Evolutionary conservation across 805 yeast species (phyloP).

Genomic region (Starmerella stigmatis): DNA sequence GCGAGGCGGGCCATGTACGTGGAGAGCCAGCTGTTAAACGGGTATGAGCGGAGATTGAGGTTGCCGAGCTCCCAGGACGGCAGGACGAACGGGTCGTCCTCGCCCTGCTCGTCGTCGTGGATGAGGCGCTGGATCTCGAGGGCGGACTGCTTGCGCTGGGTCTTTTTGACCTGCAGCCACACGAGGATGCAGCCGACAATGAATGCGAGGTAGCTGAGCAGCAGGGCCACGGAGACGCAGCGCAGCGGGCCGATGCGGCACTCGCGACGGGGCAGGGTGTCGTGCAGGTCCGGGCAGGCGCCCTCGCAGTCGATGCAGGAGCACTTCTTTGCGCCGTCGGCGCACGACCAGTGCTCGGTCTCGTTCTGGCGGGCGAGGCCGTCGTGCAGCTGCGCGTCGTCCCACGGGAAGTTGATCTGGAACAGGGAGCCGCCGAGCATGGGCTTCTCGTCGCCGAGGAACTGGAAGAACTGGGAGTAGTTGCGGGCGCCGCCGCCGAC

Average conservation of each 20-base stretch:
- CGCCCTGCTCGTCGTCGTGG: slow-evolving; percentile 35
- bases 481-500: slow-evolving; percentile 94
- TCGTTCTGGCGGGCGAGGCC: slow-evolving; percentile 22
- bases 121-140: slow-evolving; percentile 30
- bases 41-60: slow-evolving; percentile 31
- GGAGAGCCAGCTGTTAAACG: slow-evolving; percentile 42
- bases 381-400: slow-evolving; percentile 19
- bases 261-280: slow-evolving; percentile 36
- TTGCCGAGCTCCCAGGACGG: slow-evolving; percentile 23
- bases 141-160: slow-evolving; percentile 11
- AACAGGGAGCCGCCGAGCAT: slow-evolving; percentile 90
- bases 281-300: slow-evolving; percentile 50
- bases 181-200: slow-evolving; percentile 7
- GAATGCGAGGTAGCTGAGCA: slow-evolving; percentile 34
- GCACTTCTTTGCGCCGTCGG: slow-evolving; percentile 45
- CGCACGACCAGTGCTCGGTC: slow-evolving; percentile 39
- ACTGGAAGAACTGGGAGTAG: slow-evolving; percentile 63
- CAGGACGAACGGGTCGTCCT: slow-evolving; percentile 26
- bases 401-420: slow-evolving; percentile 69
- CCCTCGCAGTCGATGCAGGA: slow-evolving; percentile 82
- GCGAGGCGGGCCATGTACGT: slow-evolving; percentile 43
- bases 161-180: slow-evolving; percentile 10
- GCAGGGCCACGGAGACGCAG: slow-evolving; percentile 59
- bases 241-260: slow-evolving; percentile 58
- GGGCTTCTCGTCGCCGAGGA: slow-evolving; percentile 91